phyloP scores from a whole-genome alignment of 2,329 filamentous ascomycete genomes.

The Penicillium occitanis region DNA sequence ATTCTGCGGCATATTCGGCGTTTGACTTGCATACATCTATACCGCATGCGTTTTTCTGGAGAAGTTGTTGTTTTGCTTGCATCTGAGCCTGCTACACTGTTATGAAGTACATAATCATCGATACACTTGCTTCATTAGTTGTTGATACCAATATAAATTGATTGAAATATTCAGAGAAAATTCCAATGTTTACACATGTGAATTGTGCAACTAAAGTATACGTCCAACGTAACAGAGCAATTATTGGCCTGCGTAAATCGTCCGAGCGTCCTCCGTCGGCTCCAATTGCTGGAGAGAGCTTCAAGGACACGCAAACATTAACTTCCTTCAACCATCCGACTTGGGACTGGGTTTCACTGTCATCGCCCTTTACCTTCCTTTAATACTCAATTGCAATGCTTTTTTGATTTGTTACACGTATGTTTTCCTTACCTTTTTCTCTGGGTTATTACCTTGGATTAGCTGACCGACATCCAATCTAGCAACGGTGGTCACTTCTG shows the following conservation, averaged over 20 bases:
- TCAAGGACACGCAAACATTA: slow-evolving; percentile 17
- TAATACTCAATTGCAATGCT: slow-evolving; percentile 15
- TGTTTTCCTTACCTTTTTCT: background rate
- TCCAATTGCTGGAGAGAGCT: slow-evolving; percentile 13
- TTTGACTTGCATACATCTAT: slow-evolving; percentile 11
- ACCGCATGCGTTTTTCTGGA: background rate
- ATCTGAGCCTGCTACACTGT: slow-evolving; percentile 1
- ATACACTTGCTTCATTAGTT: background rate
- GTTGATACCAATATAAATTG: background rate
- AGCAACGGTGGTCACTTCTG: slow-evolving; percentile 21
- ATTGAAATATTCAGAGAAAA: background rate
- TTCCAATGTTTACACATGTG: background rate
- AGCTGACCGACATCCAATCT: background rate
- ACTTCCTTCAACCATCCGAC: background rate
- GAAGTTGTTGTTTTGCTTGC: background rate
- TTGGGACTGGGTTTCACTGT: background rate
- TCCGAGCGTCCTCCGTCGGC: background rate
- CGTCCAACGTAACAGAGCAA: background rate
- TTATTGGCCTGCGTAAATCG: background rate
- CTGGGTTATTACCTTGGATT: background rate
- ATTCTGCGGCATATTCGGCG: background rate
- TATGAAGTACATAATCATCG: background rate
- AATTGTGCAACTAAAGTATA: background rate
- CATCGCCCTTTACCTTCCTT: slow-evolving; percentile 9
- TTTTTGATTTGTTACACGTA: slow-evolving; percentile 10